Evolutionary conservation across 768 basidiomycete genomes (phyloP).

Genomic region (Cystoderma amianthinum): DNA sequence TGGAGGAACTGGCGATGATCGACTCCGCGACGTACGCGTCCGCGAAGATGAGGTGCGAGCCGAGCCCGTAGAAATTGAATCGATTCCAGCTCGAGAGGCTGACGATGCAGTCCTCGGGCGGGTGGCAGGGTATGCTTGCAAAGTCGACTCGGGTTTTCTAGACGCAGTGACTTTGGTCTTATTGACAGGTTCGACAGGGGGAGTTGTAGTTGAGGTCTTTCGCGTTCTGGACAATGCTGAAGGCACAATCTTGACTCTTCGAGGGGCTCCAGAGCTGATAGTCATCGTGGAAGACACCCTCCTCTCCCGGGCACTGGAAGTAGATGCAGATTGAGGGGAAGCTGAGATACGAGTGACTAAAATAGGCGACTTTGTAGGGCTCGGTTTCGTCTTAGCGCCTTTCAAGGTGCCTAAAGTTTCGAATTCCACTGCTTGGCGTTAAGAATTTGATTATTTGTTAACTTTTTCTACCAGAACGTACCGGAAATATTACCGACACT

Average conservation of each 20-base stretch:
- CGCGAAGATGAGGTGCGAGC: slow-evolving; percentile 8
- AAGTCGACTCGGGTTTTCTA: background rate
- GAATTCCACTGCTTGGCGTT: background rate
- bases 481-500: slow-evolving; percentile 19
- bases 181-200: background rate
- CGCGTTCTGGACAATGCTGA: slow-evolving; percentile 9
- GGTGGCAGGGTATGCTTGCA: slow-evolving; percentile 7
- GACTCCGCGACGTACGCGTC: slow-evolving; percentile 8
- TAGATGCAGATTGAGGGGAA: slow-evolving; percentile 7
- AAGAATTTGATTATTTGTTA: too few species aligned
- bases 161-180: background rate
- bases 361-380: slow-evolving; percentile 1
- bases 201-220: slow-evolving; percentile 12
- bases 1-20: slow-evolving; percentile 10
- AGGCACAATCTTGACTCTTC: slow-evolving; percentile 20
- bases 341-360: slow-evolving; percentile 1
- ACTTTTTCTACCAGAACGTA: too few species aligned
- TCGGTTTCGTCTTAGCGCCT: slow-evolving; percentile 1
- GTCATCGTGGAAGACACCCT: slow-evolving; percentile 2
- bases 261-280: slow-evolving; percentile 13
- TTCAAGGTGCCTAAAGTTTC: slow-evolving; percentile 4
- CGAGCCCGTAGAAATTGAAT: slow-evolving; percentile 6
- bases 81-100: slow-evolving; percentile 15
- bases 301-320: background rate
- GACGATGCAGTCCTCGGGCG: slow-evolving; percentile 20